These are phyloP conservation scores for Draba incana DNA, from an alignment of 345 rosid genomes.

Conservation along the genomic window DNA sequence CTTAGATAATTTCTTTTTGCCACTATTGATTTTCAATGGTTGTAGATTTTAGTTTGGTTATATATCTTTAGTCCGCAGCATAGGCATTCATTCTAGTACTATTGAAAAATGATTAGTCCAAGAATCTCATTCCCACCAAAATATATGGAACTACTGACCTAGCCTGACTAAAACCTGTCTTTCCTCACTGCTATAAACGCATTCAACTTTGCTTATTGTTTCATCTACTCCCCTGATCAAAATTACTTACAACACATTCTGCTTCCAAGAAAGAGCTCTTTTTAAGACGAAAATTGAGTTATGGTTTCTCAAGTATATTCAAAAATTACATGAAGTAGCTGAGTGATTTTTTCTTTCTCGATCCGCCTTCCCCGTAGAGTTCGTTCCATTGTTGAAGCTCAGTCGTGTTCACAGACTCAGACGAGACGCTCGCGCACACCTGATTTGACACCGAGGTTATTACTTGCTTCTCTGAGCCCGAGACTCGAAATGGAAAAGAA, in stretches of 20 bases:
- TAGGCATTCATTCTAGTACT: too few species aligned
- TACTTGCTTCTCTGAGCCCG: not conserved
- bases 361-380: conserved; percentile 89
- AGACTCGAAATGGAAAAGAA: not conserved
- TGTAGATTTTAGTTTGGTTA: too few species aligned
- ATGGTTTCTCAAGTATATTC: conserved; percentile 1
- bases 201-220: not conserved
- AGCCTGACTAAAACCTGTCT: too few species aligned
- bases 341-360: conserved; percentile 73
- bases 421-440: conserved; percentile 93
- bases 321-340: conserved; percentile 76
- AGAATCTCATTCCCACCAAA: too few species aligned
- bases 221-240: not conserved
- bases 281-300: not conserved
- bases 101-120: too few species aligned
- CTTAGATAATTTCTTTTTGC: too few species aligned
- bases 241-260: conserved; percentile 4
- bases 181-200: too few species aligned
- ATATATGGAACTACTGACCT: too few species aligned
- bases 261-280: conserved; percentile 1
- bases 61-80: too few species aligned
- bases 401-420: conserved; percentile 78
- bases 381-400: conserved; percentile 88
- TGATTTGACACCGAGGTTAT: conserved; percentile 33
- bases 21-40: too few species aligned